Base-by-base conservation (phyloP, 202 grass and related monocot species). In the Cymbopogon flexuosus region DNA sequence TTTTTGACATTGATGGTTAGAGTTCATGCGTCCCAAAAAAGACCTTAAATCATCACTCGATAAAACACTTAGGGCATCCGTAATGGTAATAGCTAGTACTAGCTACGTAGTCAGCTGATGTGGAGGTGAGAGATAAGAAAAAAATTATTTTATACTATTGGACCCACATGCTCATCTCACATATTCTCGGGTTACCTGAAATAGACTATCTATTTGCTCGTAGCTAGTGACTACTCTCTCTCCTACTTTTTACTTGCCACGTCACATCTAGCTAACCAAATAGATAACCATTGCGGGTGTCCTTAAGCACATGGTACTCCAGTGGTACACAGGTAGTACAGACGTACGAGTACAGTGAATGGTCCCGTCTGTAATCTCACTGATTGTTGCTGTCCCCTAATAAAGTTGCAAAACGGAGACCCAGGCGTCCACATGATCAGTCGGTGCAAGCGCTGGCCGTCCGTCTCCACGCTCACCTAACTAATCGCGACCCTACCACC, bases 401-500 rank as follows among this genome's bases (percentile, higher is more conserved):
- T 33, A 60, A 76, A 72, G 57, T 58, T 45, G 81, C 76, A 56
- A 70, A 68, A 51, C 41, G 0, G 37, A 75, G 75, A 19, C 86
- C 81, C 70, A 88, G 70, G 24, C 80, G 76, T 35, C 81, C 75
- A 84, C 51, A 31, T 6, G 35, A 39, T n/a, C 40, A 8, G 10
- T 33, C 22, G 24, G 62, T 29, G 27, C 59, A 23, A 30, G 27
- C 2, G 27, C 42, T 24, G 43, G 11, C 31, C 6, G 30, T 66
- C 76, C 43, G 76, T 78, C 61, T 66, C 31, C 30, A 11, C 69
- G 69, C 73, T 65, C 73, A 72, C 65, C 27, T 0, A 83, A 73
- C 79, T 45, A 35, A 65, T 43, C 39, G 74, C 74, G 80, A 83
- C 37, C 24, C 24, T 47, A 80, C 86, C 81, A 80, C 86, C 81